These are phyloP conservation scores for Aphanomyces invadans DNA, from an alignment of 352 stramenopile species.

Conservation along the genomic window DNA sequence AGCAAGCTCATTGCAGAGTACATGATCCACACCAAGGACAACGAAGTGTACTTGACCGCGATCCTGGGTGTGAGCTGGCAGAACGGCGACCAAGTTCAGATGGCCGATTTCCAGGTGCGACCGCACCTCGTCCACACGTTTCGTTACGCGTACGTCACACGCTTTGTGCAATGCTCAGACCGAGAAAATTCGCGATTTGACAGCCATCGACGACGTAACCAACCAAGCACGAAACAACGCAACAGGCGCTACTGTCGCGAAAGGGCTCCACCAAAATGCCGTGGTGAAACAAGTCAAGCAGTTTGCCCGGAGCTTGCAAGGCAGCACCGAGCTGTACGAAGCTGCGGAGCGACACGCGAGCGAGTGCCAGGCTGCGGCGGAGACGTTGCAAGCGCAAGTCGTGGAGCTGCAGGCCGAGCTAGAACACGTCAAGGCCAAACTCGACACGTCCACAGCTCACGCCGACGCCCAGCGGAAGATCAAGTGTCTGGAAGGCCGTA, in stretches of 20 bases:
- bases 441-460: constrained; percentile 3
- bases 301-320: constrained; percentile 19
- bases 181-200: neutral
- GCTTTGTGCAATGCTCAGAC: too few relatives aligned
- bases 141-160: too few relatives aligned
- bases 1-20: constrained; percentile 20
- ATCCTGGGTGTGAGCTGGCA: constrained; percentile 23
- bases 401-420: neutral
- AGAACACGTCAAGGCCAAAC: neutral
- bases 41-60: constrained; percentile 12
- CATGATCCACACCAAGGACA: constrained; percentile 24
- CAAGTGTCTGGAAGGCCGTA: neutral
- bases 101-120: neutral
- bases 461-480: constrained; percentile 8
- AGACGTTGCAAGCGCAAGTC: constrained; percentile 13
- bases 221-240: too few relatives aligned
- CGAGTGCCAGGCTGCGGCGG: neutral
- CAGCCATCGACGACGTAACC: too few relatives aligned
- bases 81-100: constrained; percentile 21
- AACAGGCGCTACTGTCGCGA: neutral
- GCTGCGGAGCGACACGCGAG: constrained; percentile 13
- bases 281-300: neutral
- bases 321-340: constrained; percentile 10
- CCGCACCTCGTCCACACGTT: neutral
- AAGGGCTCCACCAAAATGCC: constrained; percentile 16